Conservation (phyloP, 2,329 filamentous ascomycete species). For the Cryphonectria carpinicola region DNA sequence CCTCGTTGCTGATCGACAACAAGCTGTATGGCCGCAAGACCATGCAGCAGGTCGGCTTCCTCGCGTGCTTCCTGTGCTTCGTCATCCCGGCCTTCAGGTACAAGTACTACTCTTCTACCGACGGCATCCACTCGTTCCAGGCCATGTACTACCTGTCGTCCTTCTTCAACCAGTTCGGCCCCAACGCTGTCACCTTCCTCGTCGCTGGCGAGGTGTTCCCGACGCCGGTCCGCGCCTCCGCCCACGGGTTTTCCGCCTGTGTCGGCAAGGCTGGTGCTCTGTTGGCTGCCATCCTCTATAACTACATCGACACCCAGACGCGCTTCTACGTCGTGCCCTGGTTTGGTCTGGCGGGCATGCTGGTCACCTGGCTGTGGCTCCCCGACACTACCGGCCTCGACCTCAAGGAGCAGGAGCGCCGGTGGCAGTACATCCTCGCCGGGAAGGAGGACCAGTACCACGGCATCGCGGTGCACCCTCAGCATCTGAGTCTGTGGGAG, state of each 20-base stretch:
- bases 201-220: constrained; percentile 97
- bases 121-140: constrained; percentile 86
- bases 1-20: constrained; percentile 89
- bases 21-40: constrained; percentile 94
- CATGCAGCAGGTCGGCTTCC: constrained; percentile 95
- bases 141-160: constrained; percentile 97
- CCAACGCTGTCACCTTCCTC: constrained; percentile 95
- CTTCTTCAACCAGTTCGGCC: constrained; percentile 99
- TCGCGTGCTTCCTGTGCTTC: constrained; percentile 93
- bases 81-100: constrained; percentile 88
- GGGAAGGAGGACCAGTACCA: constrained; percentile 84
- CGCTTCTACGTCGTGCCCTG: constrained; percentile 94
- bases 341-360: constrained; percentile 87
- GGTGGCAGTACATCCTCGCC: constrained; percentile 84
- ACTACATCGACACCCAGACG: constrained; percentile 83
- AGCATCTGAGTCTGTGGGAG: constrained; percentile 89
- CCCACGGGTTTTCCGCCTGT: constrained; percentile 93
- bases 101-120: constrained; percentile 74
- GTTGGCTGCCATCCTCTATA: constrained; percentile 85
- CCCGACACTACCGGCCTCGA: constrained; percentile 97
- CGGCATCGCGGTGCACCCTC: constrained; percentile 87
- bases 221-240: constrained; percentile 87
- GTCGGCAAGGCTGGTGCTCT: constrained; percentile 88
- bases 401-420: constrained; percentile 94
- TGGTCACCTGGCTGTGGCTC: constrained; percentile 83